Conservation (phyloP, 2,329 filamentous ascomycete genomes). For the Colletotrichum theobromicola region DNA sequence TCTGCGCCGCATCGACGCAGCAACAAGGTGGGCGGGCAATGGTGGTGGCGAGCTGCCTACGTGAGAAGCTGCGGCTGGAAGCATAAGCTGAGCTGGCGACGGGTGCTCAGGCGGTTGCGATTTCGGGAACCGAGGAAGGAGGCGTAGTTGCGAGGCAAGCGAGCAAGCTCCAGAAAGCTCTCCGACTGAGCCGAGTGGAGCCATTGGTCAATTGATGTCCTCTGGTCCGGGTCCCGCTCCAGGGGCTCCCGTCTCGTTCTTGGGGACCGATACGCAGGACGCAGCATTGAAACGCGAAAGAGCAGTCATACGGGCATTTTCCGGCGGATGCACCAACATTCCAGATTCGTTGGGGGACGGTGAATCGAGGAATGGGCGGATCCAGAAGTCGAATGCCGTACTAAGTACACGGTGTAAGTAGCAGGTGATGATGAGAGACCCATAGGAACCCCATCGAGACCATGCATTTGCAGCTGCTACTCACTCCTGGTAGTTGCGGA, state of each 20-base stretch:
- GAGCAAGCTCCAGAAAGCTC: conserved; percentile 19
- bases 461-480: neutral
- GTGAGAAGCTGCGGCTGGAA: neutral
- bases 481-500: neutral
- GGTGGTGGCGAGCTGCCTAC: neutral
- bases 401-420: no score
- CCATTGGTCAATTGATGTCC: conserved; percentile 15
- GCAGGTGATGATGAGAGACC: conserved; percentile 1
- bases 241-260: conserved; percentile 2
- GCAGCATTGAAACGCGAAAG: conserved; percentile 1
- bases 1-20: neutral
- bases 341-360: neutral
- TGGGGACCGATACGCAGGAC: neutral
- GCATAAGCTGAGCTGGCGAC: neutral
- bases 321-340: neutral
- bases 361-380: neutral
- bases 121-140: neutral
- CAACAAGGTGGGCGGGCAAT: neutral
- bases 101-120: neutral
- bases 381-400: neutral
- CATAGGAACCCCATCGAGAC: neutral
- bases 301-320: conserved; percentile 4
- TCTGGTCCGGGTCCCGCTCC: neutral
- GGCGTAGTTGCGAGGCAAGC: neutral
- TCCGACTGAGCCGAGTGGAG: neutral